Evolutionary conservation across 106 monocot genomes (phyloP).

Genomic region (Allium cepa): DNA sequence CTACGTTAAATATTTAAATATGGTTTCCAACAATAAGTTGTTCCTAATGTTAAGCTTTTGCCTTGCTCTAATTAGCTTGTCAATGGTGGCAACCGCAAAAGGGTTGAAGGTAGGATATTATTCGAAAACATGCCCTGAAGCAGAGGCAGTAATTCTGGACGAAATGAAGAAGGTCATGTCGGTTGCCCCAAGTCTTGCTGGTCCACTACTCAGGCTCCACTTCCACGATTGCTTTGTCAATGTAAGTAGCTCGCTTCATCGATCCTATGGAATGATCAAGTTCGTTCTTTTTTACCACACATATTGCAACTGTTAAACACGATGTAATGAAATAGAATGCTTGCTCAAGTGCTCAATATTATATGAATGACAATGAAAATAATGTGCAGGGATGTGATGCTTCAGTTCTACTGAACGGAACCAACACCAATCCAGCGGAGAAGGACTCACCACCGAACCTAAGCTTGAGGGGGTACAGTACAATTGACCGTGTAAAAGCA

Average conservation of each 20-base stretch:
- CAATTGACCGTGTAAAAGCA: slow-evolving; percentile 31
- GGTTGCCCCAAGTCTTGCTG: slow-evolving; percentile 22
- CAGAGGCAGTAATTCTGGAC: slow-evolving; percentile 30
- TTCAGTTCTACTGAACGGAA: slow-evolving; percentile 29
- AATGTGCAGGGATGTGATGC: slow-evolving; percentile 43
- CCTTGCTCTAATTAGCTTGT: not conserved
- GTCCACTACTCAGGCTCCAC: slow-evolving; percentile 37
- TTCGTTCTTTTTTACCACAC: no score
- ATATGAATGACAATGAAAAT: not conserved
- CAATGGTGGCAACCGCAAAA: not conserved
- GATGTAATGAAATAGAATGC: no score
- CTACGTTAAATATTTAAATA: not conserved
- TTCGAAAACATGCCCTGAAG: slow-evolving; percentile 28
- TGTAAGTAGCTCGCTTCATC: slow-evolving; percentile 9
- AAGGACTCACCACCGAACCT: slow-evolving; percentile 23
- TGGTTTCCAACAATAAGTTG: slow-evolving; percentile 4
- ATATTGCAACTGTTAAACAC: no score
- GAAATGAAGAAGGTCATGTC: slow-evolving; percentile 25
- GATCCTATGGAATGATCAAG: no score
- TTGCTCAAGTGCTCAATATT: not conserved
- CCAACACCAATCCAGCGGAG: slow-evolving; percentile 11
- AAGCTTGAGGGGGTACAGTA: slow-evolving; percentile 25
- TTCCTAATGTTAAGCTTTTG: no score
- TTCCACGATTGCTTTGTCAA: slow-evolving; percentile 67
- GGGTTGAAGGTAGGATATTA: slow-evolving; percentile 41